Evolutionary conservation across 78 protist genomes (phyloP), one percentile per base, ranked within the genome.

Genomic region (Chrysochromulina parva): DNA sequence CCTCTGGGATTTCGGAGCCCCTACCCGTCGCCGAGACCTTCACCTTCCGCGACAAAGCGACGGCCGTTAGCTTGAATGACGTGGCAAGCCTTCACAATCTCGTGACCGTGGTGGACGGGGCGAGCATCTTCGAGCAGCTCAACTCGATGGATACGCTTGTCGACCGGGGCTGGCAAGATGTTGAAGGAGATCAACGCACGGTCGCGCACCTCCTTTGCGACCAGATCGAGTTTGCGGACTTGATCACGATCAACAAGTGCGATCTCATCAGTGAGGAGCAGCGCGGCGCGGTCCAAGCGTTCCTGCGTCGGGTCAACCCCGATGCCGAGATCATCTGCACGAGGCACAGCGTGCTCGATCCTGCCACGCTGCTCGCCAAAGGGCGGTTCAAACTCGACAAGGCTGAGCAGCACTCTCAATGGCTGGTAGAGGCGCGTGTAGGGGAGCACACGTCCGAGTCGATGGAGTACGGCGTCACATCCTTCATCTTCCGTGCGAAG

Each of bases 91-190:
- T 16, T 24, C 71, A 62, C 71, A 57, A 57, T 11, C 60, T 57
- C 60, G 60, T 57, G 20, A 57, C 60, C 20, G 60, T 57, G 38
- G 38, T 38, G 38, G 38, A 38, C 38, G 38, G 38, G 38, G 38
- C 38, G 38, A 38, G 38, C 38, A 5, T 57, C 60, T 16, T 78
- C 52, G 85, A 6, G 85, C 85, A 17, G 66, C 47, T 78, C 85
- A 50, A 78, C 85, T n/a, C 85, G 85, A 78, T 78, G 85, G 85
- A 1, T 11, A 78, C 85, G 26, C 24, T 78, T 13, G 52, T 78
- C 85, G 85, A 78, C 85, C 24, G 24, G 17, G 66, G 10, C 7
- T 1, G 38, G 52, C 17, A 14, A 0, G 58, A 22, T 5, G 22
- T 7, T 38, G 52, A 17, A 10, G 22, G 26, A 28, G 85, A 78